Evolutionary conservation across 805 yeast species (phyloP).

Genomic region (Debaryomyces maramus): DNA sequence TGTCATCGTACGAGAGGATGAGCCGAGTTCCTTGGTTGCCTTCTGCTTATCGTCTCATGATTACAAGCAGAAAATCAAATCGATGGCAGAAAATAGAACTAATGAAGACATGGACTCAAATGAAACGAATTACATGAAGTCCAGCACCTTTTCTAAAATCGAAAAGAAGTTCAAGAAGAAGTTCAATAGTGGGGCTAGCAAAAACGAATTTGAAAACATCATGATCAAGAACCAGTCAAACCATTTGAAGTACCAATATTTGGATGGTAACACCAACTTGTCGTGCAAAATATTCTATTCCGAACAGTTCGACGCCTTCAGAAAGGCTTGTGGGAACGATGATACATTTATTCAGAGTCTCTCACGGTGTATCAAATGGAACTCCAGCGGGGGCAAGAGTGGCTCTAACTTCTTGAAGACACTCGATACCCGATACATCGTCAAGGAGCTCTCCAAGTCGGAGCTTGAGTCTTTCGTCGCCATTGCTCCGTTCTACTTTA

Average conservation of each 20-base stretch:
- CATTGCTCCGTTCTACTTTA: constrained; percentile 95
- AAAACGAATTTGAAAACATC: constrained; percentile 53
- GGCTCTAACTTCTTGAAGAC: constrained; percentile 94
- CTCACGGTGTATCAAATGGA: constrained; percentile 93
- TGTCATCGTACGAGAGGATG: constrained; percentile 93
- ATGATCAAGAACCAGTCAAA: constrained; percentile 83
- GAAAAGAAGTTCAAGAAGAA: constrained; percentile 42
- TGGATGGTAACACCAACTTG: constrained; percentile 76
- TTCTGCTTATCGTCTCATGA: constrained; percentile 87
- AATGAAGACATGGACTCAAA: constrained; percentile 16
- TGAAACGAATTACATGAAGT: constrained; percentile 33
- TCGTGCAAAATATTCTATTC: constrained; percentile 94
- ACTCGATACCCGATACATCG: constrained; percentile 81
- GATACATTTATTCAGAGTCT: constrained; percentile 82
- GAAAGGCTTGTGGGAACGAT: constrained; percentile 77
- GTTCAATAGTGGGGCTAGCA: constrained; percentile 22
- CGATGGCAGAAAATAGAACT: constrained; percentile 14
- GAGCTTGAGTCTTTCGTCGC: constrained; percentile 93
- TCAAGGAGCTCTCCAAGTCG: constrained; percentile 82
- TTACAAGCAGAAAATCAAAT: constrained; percentile 63
- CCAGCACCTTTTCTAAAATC: constrained; percentile 38
- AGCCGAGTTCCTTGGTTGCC: constrained; percentile 91
- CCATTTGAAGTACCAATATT: constrained; percentile 89
- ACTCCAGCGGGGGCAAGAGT: constrained; percentile 93
- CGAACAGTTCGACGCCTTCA: constrained; percentile 93